Conservation (phyloP, 108 stramenopile species). For the Epithemia pelagica region DNA sequence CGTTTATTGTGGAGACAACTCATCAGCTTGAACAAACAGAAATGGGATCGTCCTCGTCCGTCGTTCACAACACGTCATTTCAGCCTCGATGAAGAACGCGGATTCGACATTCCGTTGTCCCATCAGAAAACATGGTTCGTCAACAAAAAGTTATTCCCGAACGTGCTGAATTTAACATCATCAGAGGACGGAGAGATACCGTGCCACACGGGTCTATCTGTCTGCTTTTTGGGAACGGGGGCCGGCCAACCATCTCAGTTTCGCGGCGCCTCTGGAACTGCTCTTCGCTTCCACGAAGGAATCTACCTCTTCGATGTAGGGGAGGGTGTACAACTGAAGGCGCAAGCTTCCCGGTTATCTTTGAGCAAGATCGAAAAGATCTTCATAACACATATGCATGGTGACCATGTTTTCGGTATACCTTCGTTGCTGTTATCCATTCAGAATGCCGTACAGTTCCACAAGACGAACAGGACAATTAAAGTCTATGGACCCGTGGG, state of each 20-base stretch:
- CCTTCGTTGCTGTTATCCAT: constrained; percentile 58
- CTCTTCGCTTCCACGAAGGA: constrained; percentile 47
- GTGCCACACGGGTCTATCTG: constrained; percentile 41
- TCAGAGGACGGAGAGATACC: background rate
- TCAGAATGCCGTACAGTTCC: constrained; percentile 1
- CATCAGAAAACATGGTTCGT: background rate
- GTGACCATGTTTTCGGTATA: constrained; percentile 90
- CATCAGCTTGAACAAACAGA: too few species aligned
- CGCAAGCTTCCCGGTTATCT: constrained; percentile 22
- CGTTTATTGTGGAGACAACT: too few species aligned
- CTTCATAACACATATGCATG: constrained; percentile 84
- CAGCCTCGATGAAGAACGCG: too few species aligned
- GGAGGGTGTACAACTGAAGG: constrained; percentile 85
- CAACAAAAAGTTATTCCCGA: background rate
- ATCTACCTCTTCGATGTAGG: constrained; percentile 83
- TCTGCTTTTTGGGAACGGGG: constrained; percentile 72
- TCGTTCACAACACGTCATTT: too few species aligned
- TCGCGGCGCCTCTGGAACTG: constrained; percentile 38
- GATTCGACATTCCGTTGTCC: too few species aligned
- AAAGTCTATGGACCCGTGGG: constrained; percentile 78
- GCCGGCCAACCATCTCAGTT: constrained; percentile 41
- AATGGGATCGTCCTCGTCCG: too few species aligned
- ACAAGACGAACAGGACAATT: constrained; percentile 16
- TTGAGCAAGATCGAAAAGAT: constrained; percentile 13
- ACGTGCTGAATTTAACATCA: background rate